Percentiles rank a stretch among this genome's conserved stretches.
Conservation (phyloP, 768 basidiomycete species). For the Leccinellum rugosiceps region DNA sequence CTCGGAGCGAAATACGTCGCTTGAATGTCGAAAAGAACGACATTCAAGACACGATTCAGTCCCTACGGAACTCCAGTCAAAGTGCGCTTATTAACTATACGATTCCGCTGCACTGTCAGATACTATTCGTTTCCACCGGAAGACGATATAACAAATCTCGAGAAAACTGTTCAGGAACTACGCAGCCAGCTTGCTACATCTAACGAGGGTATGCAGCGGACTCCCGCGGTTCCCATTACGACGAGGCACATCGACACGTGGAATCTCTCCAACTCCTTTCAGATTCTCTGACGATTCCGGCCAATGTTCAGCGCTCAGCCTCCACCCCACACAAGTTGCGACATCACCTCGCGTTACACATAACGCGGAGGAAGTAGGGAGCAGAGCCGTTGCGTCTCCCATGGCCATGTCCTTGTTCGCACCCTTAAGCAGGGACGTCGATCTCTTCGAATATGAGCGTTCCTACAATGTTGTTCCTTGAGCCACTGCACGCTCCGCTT, state of each 20-base stretch:
- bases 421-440: conserved; percentile 27
- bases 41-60: too few relatives aligned
- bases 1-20: too few relatives aligned
- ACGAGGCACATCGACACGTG: not conserved
- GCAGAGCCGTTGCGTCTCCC: conserved; percentile 38
- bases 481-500: conserved; percentile 90
- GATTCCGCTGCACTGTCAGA: too few relatives aligned
- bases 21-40: too few relatives aligned
- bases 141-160: too few relatives aligned
- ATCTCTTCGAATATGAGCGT: conserved; percentile 73
- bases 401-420: conserved; percentile 29
- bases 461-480: conserved; percentile 80
- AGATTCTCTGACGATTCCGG: not conserved
- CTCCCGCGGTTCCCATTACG: not conserved
- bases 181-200: too few relatives aligned
- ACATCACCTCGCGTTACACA: not conserved
- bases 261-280: not conserved
- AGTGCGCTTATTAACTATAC: too few relatives aligned
- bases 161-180: too few relatives aligned
- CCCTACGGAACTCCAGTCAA: too few relatives aligned
- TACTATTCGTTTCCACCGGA: too few relatives aligned
- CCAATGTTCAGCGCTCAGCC: too few relatives aligned
- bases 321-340: not conserved
- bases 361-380: not conserved
- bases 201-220: not conserved